Conservation (phyloP, 345 rosid genomes). For the Geranium brycei region DNA sequence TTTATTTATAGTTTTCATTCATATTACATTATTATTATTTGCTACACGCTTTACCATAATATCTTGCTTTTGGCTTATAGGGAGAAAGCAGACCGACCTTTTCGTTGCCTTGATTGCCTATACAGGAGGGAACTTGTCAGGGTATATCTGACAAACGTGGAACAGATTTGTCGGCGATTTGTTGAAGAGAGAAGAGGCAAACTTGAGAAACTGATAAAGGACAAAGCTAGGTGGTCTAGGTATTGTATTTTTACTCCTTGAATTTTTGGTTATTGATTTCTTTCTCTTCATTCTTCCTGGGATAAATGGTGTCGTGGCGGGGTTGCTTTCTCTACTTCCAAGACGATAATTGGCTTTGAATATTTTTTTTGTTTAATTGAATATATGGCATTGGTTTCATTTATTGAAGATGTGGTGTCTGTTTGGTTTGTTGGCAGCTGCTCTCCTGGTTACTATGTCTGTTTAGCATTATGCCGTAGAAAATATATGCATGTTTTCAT, state of each 20-base stretch:
- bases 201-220: constrained; percentile 58
- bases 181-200: constrained; percentile 70
- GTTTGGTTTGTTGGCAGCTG: not conserved
- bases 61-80: constrained; percentile 28
- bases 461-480: not conserved
- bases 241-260: constrained; percentile 11
- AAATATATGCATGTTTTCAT: too few relatives aligned
- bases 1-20: too few relatives aligned
- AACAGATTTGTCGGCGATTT: constrained; percentile 70
- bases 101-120: constrained; percentile 75
- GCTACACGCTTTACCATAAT: too few relatives aligned
- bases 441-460: not conserved
- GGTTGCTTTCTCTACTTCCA: too few relatives aligned
- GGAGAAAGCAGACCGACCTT: constrained; percentile 82
- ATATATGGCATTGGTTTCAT: not conserved
- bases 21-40: too few relatives aligned
- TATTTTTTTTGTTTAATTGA: too few relatives aligned
- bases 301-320: too few relatives aligned
- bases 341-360: too few relatives aligned
- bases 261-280: not conserved
- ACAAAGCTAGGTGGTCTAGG: constrained; percentile 87
- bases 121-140: constrained; percentile 91
- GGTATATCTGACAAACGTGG: constrained; percentile 79
- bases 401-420: not conserved
- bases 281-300: not conserved